These are phyloP conservation scores for Oryza glaberrima DNA, from an alignment of 176 grass and related monocot species.

Conservation along the genomic window DNA sequence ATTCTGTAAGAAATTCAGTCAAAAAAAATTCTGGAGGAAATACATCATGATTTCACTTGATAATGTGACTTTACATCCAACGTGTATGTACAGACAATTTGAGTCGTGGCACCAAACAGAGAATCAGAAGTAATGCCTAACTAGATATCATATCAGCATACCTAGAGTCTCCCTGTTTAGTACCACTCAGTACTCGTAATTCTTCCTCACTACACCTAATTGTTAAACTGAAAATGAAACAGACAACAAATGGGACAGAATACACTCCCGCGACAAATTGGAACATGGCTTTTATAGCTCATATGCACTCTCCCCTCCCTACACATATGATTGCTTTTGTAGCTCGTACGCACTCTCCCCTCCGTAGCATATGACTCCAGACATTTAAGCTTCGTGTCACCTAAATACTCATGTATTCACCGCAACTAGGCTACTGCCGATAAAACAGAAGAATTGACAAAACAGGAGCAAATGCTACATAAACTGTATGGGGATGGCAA, in stretches of 20 bases:
- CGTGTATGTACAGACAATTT: not conserved
- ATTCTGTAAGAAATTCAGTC: no score
- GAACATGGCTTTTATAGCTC: constrained; percentile 6
- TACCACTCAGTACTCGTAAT: not conserved
- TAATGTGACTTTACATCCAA: not conserved
- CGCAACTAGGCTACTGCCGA: constrained; percentile 16
- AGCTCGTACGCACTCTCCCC: constrained; percentile 10
- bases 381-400: constrained; percentile 17
- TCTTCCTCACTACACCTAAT: not conserved
- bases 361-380: constrained; percentile 1
- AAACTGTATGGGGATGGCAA: constrained; percentile 22
- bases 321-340: constrained; percentile 3
- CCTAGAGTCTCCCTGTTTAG: not conserved
- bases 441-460: constrained; percentile 39
- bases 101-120: not conserved
- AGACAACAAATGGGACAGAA: not conserved
- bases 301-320: constrained; percentile 6
- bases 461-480: constrained; percentile 33
- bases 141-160: not conserved
- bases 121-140: not conserved
- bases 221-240: not conserved
- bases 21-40: not conserved
- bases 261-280: not conserved
- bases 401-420: constrained; percentile 37
- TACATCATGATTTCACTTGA: not conserved